phyloP scores from a whole-genome alignment of 306 rosid species.

The Hippophae gyantsensis region DNA sequence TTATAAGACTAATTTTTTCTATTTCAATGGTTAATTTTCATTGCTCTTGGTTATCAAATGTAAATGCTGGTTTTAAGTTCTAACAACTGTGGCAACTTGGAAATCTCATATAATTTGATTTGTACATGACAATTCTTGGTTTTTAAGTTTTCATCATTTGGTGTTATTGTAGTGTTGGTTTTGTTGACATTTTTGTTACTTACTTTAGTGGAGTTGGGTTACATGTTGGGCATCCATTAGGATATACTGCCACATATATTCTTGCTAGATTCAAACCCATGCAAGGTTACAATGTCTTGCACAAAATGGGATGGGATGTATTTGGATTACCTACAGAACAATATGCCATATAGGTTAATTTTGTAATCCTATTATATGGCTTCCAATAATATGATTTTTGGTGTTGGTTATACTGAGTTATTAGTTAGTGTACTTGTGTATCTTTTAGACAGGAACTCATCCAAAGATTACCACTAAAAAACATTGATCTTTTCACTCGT shows the following conservation, averaged over 20 bases:
- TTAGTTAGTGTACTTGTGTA: conserved; percentile 9
- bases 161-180: neutral
- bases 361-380: conserved; percentile 14
- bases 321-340: conserved; percentile 99
- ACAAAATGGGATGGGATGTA: conserved; percentile 98
- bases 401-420: neutral
- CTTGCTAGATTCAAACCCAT: conserved; percentile 81
- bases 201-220: conserved; percentile 78
- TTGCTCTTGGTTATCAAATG: too few species aligned
- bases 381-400: conserved; percentile 4
- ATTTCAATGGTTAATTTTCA: neutral
- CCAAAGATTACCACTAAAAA: conserved; percentile 70
- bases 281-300: conserved; percentile 84
- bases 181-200: conserved; percentile 12
- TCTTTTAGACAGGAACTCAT: conserved; percentile 87
- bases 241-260: conserved; percentile 86
- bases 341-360: conserved; percentile 74
- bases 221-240: conserved; percentile 96
- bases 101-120: neutral
- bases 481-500: conserved; percentile 73
- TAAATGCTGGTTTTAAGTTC: neutral
- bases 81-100: neutral
- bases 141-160: neutral
- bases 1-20: too few species aligned
- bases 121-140: neutral